A percentile compares a stretch with the other conserved stretches of the same genome.
Conservation (phyloP, 352 stramenopile species). For the Phytophthora fragariae region DNA sequence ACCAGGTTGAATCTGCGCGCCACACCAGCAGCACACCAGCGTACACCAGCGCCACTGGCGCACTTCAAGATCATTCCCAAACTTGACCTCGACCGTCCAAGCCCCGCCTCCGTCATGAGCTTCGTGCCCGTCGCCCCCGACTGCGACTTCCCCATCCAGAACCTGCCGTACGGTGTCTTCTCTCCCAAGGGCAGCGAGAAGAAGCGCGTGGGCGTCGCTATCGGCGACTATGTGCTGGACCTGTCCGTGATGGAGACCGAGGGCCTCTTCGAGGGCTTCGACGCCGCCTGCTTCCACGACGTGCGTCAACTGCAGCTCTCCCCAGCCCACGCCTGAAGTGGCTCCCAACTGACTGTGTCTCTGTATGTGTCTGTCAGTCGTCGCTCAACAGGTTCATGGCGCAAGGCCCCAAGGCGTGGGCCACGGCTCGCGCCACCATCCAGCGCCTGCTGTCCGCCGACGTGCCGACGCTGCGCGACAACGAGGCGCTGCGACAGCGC, state of each 20-base stretch:
- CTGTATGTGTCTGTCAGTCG: conserved; percentile 33
- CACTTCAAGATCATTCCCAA: conserved; percentile 1
- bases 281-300: conserved; percentile 78
- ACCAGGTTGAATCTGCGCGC: not conserved
- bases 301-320: conserved; percentile 15
- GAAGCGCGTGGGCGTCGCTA: conserved; percentile 84
- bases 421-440: conserved; percentile 83
- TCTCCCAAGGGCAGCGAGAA: conserved; percentile 75
- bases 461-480: conserved; percentile 81
- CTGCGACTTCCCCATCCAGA: conserved; percentile 94
- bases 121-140: conserved; percentile 68
- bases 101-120: conserved; percentile 37
- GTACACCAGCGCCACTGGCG: too few relatives aligned
- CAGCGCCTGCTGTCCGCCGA: conserved; percentile 86
- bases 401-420: conserved; percentile 89
- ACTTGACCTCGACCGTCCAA: not conserved
- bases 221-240: conserved; percentile 89
- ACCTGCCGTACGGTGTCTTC: conserved; percentile 97
- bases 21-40: not conserved
- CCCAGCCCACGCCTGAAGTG: too few relatives aligned
- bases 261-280: conserved; percentile 90
- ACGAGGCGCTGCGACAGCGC: conserved; percentile 72
- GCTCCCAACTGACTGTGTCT: too few relatives aligned
- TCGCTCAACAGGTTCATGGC: conserved; percentile 95
- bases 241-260: conserved; percentile 90